Evolutionary conservation across 768 basidiomycete genomes (phyloP).

Genomic region (Lentinus brumalis): DNA sequence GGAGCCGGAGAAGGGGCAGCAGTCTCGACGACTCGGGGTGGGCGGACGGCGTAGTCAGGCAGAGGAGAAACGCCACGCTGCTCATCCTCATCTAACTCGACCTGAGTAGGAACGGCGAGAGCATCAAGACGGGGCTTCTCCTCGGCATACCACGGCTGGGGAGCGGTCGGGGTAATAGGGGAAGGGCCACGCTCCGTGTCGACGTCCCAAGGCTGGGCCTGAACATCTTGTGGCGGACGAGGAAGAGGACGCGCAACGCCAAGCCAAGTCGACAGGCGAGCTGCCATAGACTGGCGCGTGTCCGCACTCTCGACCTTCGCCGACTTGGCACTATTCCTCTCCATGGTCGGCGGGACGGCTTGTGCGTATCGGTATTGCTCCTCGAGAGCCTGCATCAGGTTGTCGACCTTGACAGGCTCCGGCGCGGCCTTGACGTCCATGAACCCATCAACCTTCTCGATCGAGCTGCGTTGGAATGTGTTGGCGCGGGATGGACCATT

Average conservation of each 20-base stretch:
- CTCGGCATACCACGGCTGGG: not conserved
- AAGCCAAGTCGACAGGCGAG: slow-evolving; percentile 18
- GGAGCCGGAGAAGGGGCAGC: not conserved
- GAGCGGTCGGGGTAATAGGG: not conserved
- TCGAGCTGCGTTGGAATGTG: slow-evolving; percentile 6
- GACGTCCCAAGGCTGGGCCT: slow-evolving; percentile 17
- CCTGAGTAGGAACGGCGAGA: slow-evolving; percentile 2
- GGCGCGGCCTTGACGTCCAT: not conserved
- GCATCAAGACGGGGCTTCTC: slow-evolving; percentile 4
- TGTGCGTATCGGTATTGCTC: slow-evolving; percentile 11
- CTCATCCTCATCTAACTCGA: slow-evolving; percentile 14
- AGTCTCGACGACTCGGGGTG: not conserved
- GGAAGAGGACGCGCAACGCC: slow-evolving; percentile 10
- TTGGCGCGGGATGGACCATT: slow-evolving; percentile 8
- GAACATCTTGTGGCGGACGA: not conserved
- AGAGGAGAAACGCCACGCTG: slow-evolving; percentile 17
- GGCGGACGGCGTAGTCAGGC: not conserved
- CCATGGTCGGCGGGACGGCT: slow-evolving; percentile 11
- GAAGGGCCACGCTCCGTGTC: slow-evolving; percentile 17
- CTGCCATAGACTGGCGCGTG: slow-evolving; percentile 19
- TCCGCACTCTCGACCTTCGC: slow-evolving; percentile 5
- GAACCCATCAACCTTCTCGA: not conserved
- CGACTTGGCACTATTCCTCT: slow-evolving; percentile 11
- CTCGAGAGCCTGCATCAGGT: slow-evolving; percentile 11
- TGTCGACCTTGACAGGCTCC: not conserved